These are phyloP conservation scores for Didymellaceae sp. DNA, from an alignment of 2,329 filamentous ascomycete species.

Conservation along the genomic window DNA sequence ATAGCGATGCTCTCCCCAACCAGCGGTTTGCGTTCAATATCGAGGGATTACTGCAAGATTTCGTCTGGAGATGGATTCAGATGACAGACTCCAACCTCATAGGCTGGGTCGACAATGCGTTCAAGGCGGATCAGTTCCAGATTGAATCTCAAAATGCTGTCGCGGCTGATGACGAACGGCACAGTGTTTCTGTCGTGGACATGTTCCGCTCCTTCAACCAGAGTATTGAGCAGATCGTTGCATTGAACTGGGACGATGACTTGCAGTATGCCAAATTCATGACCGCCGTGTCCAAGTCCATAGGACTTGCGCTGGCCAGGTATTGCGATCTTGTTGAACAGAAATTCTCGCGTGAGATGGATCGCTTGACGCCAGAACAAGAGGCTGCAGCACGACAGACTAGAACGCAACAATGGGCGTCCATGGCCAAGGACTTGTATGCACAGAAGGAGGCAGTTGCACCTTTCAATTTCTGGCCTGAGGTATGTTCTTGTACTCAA, in stretches of 20 bases:
- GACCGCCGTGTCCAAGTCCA: conserved; percentile 86
- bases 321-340: conserved; percentile 93
- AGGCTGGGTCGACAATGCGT: conserved; percentile 85
- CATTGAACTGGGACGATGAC: conserved; percentile 91
- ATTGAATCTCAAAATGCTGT: conserved; percentile 71
- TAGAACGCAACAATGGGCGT: conserved; percentile 89
- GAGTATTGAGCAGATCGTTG: conserved; percentile 82
- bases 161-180: conserved; percentile 79
- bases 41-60: conserved; percentile 83
- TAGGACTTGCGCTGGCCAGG: conserved; percentile 79
- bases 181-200: conserved; percentile 92
- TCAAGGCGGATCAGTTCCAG: conserved; percentile 87
- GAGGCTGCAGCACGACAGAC: conserved; percentile 78
- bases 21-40: conserved; percentile 85
- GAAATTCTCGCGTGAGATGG: conserved; percentile 89
- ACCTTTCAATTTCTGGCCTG: conserved; percentile 94
- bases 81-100: conserved; percentile 80
- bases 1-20: conserved; percentile 73
- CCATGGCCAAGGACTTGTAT: conserved; percentile 92
- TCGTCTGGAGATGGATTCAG: conserved; percentile 95
- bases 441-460: conserved; percentile 90
- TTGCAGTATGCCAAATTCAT: conserved; percentile 96
- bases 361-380: conserved; percentile 86
- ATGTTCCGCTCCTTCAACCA: conserved; percentile 94
- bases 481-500: conserved; percentile 75